Conservation (phyloP, 768 basidiomycete genomes). For the Tricholoma flavovirens region DNA sequence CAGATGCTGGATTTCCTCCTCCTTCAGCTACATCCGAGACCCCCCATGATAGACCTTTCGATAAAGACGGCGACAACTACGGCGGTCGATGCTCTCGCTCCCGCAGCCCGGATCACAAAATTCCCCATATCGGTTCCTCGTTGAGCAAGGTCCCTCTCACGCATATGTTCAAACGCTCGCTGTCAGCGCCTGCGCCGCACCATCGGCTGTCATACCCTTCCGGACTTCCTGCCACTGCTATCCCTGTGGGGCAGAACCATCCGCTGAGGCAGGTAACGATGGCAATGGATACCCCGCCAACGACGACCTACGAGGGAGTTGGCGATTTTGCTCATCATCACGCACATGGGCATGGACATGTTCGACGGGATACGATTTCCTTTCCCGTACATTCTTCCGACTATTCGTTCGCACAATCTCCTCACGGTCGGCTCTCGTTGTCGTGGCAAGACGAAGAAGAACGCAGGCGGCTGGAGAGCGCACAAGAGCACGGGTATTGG, state of each 20-base stretch:
- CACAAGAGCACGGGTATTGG: slow-evolving; percentile 10
- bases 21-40: background rate
- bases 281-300: slow-evolving; percentile 11
- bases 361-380: slow-evolving; percentile 25
- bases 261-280: background rate
- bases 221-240: background rate
- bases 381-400: slow-evolving; percentile 15
- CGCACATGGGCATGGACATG: slow-evolving; percentile 7
- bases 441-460: slow-evolving; percentile 11
- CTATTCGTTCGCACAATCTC: background rate
- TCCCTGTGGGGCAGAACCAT: background rate
- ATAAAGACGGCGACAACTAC: background rate
- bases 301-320: background rate
- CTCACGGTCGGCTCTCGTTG: slow-evolving; percentile 9
- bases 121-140: slow-evolving; percentile 2
- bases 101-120: background rate
- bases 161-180: slow-evolving; percentile 60
- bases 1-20: background rate
- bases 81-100: slow-evolving; percentile 1
- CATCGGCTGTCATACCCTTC: slow-evolving; percentile 5
- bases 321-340: background rate
- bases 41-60: background rate
- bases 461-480: slow-evolving; percentile 4
- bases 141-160: slow-evolving; percentile 49
- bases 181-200: slow-evolving; percentile 43